Evolutionary conservation across 352 stramenopile species (phyloP), one percentile per base, ranked within the genome.

Genomic region (Globisporangium irregulare): DNA sequence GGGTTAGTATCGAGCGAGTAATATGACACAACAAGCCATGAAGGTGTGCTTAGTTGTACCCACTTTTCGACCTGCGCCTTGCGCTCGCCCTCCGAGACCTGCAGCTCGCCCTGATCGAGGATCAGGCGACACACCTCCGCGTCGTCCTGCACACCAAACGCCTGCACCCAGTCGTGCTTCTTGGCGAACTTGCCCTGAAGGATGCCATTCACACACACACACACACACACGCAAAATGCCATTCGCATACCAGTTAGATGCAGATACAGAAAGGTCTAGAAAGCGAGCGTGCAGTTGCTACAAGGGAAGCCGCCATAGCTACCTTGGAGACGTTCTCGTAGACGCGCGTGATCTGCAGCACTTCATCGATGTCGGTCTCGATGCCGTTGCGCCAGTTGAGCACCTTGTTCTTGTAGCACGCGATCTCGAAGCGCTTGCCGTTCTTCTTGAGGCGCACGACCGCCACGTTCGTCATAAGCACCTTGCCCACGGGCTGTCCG

Each of bases 391-490:
- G 91, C 88, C 97, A 99, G 82, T 99, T 98, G 32, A 99, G 82
- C 34, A 98, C 95, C 79, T 99, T 99, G 89, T 99, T 99, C 68
- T 96, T 95, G 83, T 99, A 99, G 77, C 96, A 99, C 14, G 98
- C 98, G 61, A 99, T 97, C 80, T 99, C 98, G 76, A 99, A 99
- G 51, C 96, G 89, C 73, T 99, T 98, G n/a, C 97, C 97, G 51
- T 81, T 78, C 55, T 94, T 95, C 67, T 98, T 94, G 56, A 99
- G 89, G 50, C 95, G 86, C 64, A 99, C 97, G 15, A 99, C 85
- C 18, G 97, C 97, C 38, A 99, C 97, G 74, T 99, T 99, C 24
- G 97, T 99, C 64, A 99, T 85, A 67, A 93, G 69, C 38, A 94
- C 85, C 73, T 96, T 92, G 72, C 83, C 84, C 69, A 96, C 83